Conservation (phyloP, 2,329 filamentous ascomycete genomes). For the Hymenoscyphus albidus region DNA sequence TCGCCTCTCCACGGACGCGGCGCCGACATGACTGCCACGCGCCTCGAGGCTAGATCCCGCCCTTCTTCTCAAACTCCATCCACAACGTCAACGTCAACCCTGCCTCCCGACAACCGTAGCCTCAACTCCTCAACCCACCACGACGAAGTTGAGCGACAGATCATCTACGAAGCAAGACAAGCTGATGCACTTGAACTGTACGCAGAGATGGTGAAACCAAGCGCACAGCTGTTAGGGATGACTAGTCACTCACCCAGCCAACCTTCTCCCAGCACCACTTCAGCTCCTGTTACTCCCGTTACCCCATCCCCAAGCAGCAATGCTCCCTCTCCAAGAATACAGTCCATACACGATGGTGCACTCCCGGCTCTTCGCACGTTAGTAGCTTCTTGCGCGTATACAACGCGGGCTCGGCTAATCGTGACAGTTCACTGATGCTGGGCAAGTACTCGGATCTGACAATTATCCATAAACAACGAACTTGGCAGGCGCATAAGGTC, state of each 20-base stretch:
- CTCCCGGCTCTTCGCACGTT: neutral
- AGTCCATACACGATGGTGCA: neutral
- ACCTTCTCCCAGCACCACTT: neutral
- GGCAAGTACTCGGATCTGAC: constrained; percentile 29
- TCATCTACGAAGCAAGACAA: constrained; percentile 15
- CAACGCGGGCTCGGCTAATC: neutral
- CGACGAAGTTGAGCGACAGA: constrained; percentile 18
- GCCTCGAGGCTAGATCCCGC: neutral
- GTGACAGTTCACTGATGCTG: constrained; percentile 20
- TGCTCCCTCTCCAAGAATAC: neutral
- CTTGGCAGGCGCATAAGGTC: constrained; percentile 28
- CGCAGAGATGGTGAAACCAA: neutral
- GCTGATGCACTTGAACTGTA: neutral
- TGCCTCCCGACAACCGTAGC: neutral
- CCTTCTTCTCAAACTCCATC: neutral
- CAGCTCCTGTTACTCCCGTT: neutral
- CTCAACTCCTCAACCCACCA: neutral
- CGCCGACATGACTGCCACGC: neutral
- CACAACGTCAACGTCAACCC: neutral
- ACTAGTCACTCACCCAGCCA: neutral
- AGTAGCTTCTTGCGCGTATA: neutral
- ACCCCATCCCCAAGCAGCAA: neutral
- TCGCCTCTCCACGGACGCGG: no score
- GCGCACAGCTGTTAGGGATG: no score
- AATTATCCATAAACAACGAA: constrained; percentile 19